Evolutionary conservation across 108 stramenopile genomes (phyloP), one percentile per base, ranked within the genome.

Genomic region (Licmophora abbreviata): DNA sequence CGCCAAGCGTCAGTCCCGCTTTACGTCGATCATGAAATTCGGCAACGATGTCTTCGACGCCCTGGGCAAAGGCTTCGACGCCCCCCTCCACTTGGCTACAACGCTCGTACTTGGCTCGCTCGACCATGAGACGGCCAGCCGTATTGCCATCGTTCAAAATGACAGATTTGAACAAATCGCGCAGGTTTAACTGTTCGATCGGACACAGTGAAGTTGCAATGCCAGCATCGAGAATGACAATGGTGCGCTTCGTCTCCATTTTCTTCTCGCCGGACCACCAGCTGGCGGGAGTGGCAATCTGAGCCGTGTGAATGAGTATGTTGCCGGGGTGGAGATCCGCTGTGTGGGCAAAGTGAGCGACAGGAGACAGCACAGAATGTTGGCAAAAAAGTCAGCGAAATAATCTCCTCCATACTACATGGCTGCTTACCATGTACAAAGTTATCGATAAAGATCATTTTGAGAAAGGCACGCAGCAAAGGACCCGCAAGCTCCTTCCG

Each of bases 221-320:
- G 11, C 93, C 93, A 28, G 84, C 88, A 74, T 94, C 93, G 33
- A 94, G 23, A 59, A 94, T 84, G 3, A 88, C 73, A 51, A 94
- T 81, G 11, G 60, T 72, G 47, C 75, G 66, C 22, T 68, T 56
- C 1, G 56, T 41, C 26, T 57, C 15, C 8, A 36, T 36, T 23
- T 61, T 61, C 4, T 25, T 6, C 14, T 7, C 27, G 11, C 33
- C 48, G n/a, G 48, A n/a, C n/a, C n/a, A n/a, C n/a, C 25, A 29
- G 27, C 17, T 17, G 17, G 30, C 0, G 1, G 11, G 23, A 1
- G 30, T 9, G 11, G 23, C 0, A 11, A 15, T 29, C n/a, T n/a
- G n/a, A n/a, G n/a, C 23, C 0, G 44, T 24, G 18, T 64, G 43
- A 17, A 75, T 61, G 20, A 76, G 48, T 11, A 73, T 69, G 36